Evolutionary conservation across 2,329 filamentous ascomycete genomes (phyloP).

Genomic region (Sporothrix euskadiensis): DNA sequence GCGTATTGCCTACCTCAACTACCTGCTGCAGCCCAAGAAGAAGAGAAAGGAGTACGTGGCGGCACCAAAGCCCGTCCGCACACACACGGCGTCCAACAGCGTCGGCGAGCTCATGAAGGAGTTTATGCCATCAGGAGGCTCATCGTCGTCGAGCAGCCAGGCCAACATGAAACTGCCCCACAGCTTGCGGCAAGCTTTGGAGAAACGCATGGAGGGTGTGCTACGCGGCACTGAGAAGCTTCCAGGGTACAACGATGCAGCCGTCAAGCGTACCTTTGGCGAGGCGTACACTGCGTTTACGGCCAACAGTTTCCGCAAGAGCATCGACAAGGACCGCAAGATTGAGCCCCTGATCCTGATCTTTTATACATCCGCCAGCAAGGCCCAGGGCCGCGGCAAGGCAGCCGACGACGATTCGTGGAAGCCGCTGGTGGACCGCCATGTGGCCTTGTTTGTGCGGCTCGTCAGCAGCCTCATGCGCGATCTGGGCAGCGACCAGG

Average conservation of each 20-base stretch:
- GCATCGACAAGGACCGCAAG: slow-evolving; percentile 89
- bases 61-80: slow-evolving; percentile 44
- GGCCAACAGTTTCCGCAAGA: slow-evolving; percentile 81
- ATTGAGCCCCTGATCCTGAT: slow-evolving; percentile 92
- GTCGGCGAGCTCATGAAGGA: slow-evolving; percentile 88
- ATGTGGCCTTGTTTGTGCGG: slow-evolving; percentile 91
- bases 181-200: slow-evolving; percentile 53
- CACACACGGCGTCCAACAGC: slow-evolving; percentile 54
- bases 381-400: slow-evolving; percentile 76
- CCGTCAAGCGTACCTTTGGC: slow-evolving; percentile 90
- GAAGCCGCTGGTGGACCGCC: slow-evolving; percentile 89
- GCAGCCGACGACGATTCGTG: slow-evolving; percentile 78
- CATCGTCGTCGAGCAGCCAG: slow-evolving; percentile 44
- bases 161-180: slow-evolving; percentile 62
- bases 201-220: slow-evolving; percentile 77
- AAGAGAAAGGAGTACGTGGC: slow-evolving; percentile 86
- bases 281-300: slow-evolving; percentile 93
- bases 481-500: slow-evolving; percentile 80
- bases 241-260: slow-evolving; percentile 86
- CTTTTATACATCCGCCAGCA: slow-evolving; percentile 92
- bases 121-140: slow-evolving; percentile 53
- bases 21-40: slow-evolving; percentile 86
- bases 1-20: slow-evolving; percentile 85
- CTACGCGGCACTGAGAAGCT: slow-evolving; percentile 78
- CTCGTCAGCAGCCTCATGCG: slow-evolving; percentile 77